Evolutionary conservation across 1,284 basidiomycete species (phyloP).

Genomic region (Pseudozyma pruni): DNA sequence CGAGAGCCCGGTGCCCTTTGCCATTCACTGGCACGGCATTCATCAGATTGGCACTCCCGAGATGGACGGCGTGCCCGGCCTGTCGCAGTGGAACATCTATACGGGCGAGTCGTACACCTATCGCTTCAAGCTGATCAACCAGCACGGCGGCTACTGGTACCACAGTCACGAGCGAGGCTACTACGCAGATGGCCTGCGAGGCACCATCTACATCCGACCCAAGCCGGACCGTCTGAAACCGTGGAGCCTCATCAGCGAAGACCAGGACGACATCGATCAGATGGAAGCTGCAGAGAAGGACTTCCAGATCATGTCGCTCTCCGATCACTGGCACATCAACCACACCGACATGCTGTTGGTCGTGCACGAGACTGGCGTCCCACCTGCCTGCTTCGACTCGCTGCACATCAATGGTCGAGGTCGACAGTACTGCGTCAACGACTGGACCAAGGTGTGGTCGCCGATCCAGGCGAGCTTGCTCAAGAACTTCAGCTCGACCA

Average conservation of each 20-base stretch:
- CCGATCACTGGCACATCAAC: slow-evolving; percentile 55
- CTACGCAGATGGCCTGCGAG: slow-evolving; percentile 46
- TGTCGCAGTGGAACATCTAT: slow-evolving; percentile 55
- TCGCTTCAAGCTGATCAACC: slow-evolving; percentile 47
- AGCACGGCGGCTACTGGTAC: slow-evolving; percentile 52
- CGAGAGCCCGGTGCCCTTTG: slow-evolving; percentile 41
- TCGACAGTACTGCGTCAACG: slow-evolving; percentile 42
- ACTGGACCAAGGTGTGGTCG: slow-evolving; percentile 30
- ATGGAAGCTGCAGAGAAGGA: slow-evolving; percentile 48
- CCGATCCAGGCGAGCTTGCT: slow-evolving; percentile 25
- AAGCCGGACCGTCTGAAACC: slow-evolving; percentile 36
- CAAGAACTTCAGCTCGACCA: slow-evolving; percentile 37
- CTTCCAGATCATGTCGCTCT: slow-evolving; percentile 31
- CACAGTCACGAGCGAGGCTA: slow-evolving; percentile 53
- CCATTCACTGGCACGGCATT: slow-evolving; percentile 54
- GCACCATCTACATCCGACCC: slow-evolving; percentile 48
- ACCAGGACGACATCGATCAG: slow-evolving; percentile 35
- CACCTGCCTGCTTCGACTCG: slow-evolving; percentile 52
- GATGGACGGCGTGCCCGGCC: slow-evolving; percentile 55
- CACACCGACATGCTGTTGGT: slow-evolving; percentile 44
- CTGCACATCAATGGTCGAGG: slow-evolving; percentile 51
- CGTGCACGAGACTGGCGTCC: slow-evolving; percentile 50
- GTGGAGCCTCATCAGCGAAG: slow-evolving; percentile 37
- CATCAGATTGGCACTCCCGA: slow-evolving; percentile 52
- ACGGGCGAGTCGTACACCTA: slow-evolving; percentile 41